Percentiles rank a stretch among this genome's conserved stretches.
Evolutionary conservation across 257 asterid species (phyloP).

Genomic region (Thymus quinquecostatus): DNA sequence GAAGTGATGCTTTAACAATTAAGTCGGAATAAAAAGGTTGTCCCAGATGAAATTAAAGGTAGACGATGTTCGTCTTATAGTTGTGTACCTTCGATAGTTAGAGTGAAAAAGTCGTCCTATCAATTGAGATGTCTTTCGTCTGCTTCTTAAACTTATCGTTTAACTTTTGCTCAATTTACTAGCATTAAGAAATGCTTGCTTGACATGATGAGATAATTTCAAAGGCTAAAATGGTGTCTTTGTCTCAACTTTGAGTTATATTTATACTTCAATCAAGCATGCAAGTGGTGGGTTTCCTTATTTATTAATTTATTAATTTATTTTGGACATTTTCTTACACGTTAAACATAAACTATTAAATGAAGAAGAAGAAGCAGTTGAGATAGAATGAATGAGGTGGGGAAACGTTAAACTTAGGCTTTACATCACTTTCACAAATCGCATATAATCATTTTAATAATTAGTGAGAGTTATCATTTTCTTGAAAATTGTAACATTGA

Average conservation of each 20-base stretch:
- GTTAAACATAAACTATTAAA: background rate
- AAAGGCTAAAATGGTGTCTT: background rate
- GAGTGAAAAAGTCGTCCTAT: too few relatives aligned
- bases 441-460: conserved; percentile 8
- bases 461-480: conserved; percentile 8
- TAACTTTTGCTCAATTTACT: too few relatives aligned
- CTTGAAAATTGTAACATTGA: conserved; percentile 4
- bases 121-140: too few relatives aligned
- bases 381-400: conserved; percentile 10
- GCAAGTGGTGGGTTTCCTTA: background rate
- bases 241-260: background rate
- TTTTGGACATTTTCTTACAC: background rate
- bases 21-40: too few relatives aligned
- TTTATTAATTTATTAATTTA: background rate
- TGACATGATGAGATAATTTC: background rate
- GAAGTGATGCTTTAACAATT: too few relatives aligned
- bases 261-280: background rate
- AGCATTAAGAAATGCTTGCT: background rate
- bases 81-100: too few relatives aligned
- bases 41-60: too few relatives aligned
- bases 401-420: conserved; percentile 23
- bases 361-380: background rate
- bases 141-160: too few relatives aligned
- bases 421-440: conserved; percentile 19
- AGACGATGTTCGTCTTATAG: too few relatives aligned